Evolutionary conservation across 176 grass and related monocot species (phyloP), one percentile per base, ranked within the genome.

Genomic region (Oryza glumipatula): DNA sequence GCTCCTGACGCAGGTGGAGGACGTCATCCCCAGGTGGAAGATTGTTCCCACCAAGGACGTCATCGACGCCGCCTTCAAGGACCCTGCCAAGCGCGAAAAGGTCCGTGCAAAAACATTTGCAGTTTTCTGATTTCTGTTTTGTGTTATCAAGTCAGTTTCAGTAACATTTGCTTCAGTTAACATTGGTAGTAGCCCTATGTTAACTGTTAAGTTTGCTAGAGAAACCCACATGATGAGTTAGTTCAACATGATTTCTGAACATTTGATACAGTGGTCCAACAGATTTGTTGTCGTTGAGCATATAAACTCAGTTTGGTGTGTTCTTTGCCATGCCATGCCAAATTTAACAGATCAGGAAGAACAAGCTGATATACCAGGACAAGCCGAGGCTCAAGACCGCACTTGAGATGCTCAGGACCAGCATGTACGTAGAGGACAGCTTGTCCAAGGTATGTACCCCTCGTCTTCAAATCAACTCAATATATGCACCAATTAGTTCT

Each of bases 11-110:
- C 89, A 88, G 81, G 72, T 98, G 32, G 93, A 98, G 74, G 91
- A 98, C 16, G 78, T 95, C 69, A 98, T 98, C 82, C 96, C 96
- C 28, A 92, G 72, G 58, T 95, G 96, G 96, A 98, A 98, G 83
- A 94, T 98, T 45, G 96, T 98, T 17, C 96, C 91, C 2, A 88
- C 87, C 74, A 98, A 98, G 71, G 93, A 98, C 52, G 91, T 98
- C 77, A 94, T 98, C 47, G 85, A 98, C 30, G 91, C 96, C 38
- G 96, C 93, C 56, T 98, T 98, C 84, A 95, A 95, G 77, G 96
- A 98, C 41, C 91, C 91, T 3, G 28, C 63, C 85, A 98, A 98
- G 76, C 96, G 91, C 35, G 91, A 98, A 48, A 82, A 89, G 96
- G 96, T 95, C 54, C 2, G 39, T 41, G 39, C 39, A 41, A 41